These are phyloP conservation scores for Stenocarpella maydis DNA, from an alignment of 2,329 filamentous ascomycete species.

Conservation along the genomic window DNA sequence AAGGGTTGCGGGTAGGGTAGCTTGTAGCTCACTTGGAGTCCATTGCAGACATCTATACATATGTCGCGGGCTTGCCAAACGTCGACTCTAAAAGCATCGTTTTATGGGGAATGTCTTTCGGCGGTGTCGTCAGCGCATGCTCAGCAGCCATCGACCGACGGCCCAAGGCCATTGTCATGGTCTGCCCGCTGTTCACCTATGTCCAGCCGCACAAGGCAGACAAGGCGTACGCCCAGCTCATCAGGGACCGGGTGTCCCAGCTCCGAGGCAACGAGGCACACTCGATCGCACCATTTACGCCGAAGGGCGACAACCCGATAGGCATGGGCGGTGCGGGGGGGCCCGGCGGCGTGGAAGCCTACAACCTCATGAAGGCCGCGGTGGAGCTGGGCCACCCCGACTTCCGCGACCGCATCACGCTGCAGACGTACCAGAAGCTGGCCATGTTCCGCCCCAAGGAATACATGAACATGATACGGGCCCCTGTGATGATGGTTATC, in stretches of 20 bases:
- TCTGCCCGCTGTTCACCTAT: neutral
- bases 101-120: neutral
- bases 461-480: neutral
- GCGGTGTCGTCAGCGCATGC: neutral
- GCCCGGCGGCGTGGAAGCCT: neutral
- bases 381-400: neutral
- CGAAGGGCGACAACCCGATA: neutral
- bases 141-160: neutral
- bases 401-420: neutral
- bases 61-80: neutral
- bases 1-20: neutral
- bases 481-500: neutral
- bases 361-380: neutral
- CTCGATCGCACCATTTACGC: neutral
- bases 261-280: neutral
- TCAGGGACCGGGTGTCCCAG: neutral
- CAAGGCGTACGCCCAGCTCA: neutral
- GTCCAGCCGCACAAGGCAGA: too few species aligned
- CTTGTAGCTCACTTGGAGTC: too few species aligned
- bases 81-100: neutral
- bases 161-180: neutral
- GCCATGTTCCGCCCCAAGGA: neutral
- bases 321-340: neutral
- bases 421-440: neutral
- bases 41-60: neutral